Evolutionary conservation across 441 rosid genomes (phyloP), one percentile per base, ranked within the genome.

Genomic region (Macaranga tanarius): DNA sequence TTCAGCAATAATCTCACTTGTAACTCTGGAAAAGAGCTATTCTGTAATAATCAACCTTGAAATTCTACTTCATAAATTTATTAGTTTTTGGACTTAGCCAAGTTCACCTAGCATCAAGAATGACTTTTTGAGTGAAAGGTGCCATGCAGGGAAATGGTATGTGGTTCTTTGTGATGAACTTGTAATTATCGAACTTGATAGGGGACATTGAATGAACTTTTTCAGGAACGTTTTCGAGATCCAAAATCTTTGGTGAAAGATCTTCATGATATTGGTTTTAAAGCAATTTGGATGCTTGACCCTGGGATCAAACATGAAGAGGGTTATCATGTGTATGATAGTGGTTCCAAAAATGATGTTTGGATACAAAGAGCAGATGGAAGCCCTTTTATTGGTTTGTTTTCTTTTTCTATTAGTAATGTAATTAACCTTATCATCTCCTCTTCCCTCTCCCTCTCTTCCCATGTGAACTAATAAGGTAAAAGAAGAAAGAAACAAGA

Each of bases 251-350:
- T 92, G 82, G 88, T 78, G 25, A 66, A 87, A 67, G 75, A 83
- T 81, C 97, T 95, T 73, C 90, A 85, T 75, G 67, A 70, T 69
- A 80, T 57, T 47, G 97, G 98, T 65, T 89, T 91, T 83, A 95
- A 92, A 85, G 98, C 93, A 45, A 83, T 95, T 63, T 95, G 98
- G 99, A 95, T 95, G 96, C 96, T 92, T 62, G 97, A 95, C 79
- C 99, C 98, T 40, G 98, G 99, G 62, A 90, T 92, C 75, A 95
- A 95, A 78, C 77, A 65, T 7, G 99, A 95, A 78, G 87, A 91
- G 54, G 93, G 92, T 45, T 92, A 90, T 75, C 73, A 72, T 81
- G 77, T 87, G 65, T 89, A 90, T 72, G 93, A 91, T 74, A 90
- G 90, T 73, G 99, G 97, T 62, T 79, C 85, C 69, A 67, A 82